Evolutionary conservation across 1,284 basidiomycete species (phyloP).

Genomic region (Cystobasidium pallidum): DNA sequence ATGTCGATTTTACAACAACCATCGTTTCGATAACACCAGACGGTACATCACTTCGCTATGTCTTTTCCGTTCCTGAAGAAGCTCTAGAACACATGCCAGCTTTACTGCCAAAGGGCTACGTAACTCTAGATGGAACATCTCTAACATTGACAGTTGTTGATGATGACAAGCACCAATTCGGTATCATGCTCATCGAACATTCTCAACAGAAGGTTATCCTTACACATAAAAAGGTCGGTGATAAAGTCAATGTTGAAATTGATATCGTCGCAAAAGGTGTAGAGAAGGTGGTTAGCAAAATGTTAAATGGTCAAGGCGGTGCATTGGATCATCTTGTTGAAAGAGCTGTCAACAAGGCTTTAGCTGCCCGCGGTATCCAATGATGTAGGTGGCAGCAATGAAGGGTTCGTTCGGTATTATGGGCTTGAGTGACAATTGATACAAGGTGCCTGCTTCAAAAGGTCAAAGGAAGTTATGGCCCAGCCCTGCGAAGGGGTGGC

Average conservation of each 20-base stretch:
- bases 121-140: conserved; percentile 92
- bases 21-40: conserved; percentile 71
- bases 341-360: conserved; percentile 28
- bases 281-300: conserved; percentile 74
- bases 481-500: too few species aligned
- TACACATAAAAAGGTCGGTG: conserved; percentile 71
- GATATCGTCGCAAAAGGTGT: conserved; percentile 91
- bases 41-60: conserved; percentile 82
- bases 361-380: conserved; percentile 27
- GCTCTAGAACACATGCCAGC: conserved; percentile 68
- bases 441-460: too few species aligned
- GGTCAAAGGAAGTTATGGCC: too few species aligned
- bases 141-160: conserved; percentile 86
- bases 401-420: neutral
- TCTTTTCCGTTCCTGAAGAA: conserved; percentile 72
- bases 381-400: neutral
- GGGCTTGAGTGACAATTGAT: too few species aligned
- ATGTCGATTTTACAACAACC: conserved; percentile 86
- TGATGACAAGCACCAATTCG: conserved; percentile 71
- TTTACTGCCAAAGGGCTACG: conserved; percentile 93
- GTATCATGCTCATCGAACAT: conserved; percentile 93
- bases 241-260: conserved; percentile 90
- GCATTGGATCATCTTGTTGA: conserved; percentile 24
- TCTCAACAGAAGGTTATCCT: conserved; percentile 88
- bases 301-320: conserved; percentile 64